Evolutionary conservation across 495 filamentous ascomycete species (phyloP).

Genomic region (Rostrohypoxylon terebratum): DNA sequence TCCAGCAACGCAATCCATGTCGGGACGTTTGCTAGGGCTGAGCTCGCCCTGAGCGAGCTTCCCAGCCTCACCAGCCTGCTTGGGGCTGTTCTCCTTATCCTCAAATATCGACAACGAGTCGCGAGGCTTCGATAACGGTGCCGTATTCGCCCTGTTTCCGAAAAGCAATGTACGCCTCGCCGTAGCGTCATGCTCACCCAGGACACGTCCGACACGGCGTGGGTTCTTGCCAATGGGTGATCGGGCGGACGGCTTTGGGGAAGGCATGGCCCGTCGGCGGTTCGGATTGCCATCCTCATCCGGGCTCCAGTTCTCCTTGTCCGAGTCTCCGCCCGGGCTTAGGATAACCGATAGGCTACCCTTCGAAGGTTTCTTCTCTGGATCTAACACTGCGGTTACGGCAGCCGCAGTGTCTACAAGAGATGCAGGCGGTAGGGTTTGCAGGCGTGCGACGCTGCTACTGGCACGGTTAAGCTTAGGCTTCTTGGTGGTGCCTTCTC

Average conservation of each 20-base stretch:
- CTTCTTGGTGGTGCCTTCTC: constrained; percentile 66
- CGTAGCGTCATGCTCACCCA: constrained; percentile 47
- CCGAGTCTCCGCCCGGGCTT: constrained; percentile 72
- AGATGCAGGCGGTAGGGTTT: constrained; percentile 55
- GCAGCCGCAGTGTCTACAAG: constrained; percentile 34
- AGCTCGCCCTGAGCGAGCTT: constrained; percentile 73
- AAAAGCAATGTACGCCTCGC: constrained; percentile 42
- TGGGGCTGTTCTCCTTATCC: constrained; percentile 46
- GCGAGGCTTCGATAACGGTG: constrained; percentile 39
- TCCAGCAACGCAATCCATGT: constrained; percentile 83
- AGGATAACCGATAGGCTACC: constrained; percentile 50
- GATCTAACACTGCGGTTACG: constrained; percentile 29
- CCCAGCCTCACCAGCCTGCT: constrained; percentile 64
- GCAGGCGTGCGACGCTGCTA: constrained; percentile 75
- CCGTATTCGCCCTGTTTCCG: constrained; percentile 51
- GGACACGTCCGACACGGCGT: constrained; percentile 52
- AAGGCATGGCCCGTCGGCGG: constrained; percentile 41
- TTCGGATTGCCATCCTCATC: constrained; percentile 59
- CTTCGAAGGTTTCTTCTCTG: constrained; percentile 54
- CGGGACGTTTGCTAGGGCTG: constrained; percentile 70
- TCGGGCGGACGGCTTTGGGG: constrained; percentile 24
- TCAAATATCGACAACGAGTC: constrained; percentile 56
- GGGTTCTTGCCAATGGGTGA: constrained; percentile 43
- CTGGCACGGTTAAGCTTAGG: constrained; percentile 71
- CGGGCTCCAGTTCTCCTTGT: constrained; percentile 92